Evolutionary conservation across 306 rosid genomes (phyloP).

Genomic region (Biancaea sappan): DNA sequence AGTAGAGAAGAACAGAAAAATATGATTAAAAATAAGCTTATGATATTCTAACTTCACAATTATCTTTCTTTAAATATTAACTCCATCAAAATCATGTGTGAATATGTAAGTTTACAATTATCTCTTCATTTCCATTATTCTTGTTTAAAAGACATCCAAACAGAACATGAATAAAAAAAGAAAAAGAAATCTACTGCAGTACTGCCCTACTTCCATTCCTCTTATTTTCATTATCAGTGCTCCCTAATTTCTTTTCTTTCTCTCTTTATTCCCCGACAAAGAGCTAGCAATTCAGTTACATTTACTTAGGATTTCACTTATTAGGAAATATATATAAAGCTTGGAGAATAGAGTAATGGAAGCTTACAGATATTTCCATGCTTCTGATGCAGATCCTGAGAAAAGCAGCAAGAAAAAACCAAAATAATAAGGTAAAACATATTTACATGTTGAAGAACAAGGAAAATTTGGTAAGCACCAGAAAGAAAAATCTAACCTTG

Average conservation of each 20-base stretch:
- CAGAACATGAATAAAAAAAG: neutral
- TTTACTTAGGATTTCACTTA: neutral
- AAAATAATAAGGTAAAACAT: neutral
- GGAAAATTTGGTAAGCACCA: neutral
- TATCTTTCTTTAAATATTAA: neutral
- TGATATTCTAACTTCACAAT: neutral
- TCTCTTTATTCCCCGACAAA: neutral
- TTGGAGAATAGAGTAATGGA: neutral
- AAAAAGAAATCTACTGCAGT: neutral
- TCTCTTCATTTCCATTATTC: neutral
- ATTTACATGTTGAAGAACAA: neutral
- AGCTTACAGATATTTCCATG: neutral
- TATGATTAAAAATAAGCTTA: neutral
- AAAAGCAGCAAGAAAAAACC: slow-evolving; percentile 19
- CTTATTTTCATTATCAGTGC: neutral
- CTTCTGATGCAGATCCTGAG: slow-evolving; percentile 49
- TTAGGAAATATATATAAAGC: neutral
- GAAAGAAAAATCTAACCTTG: slow-evolving; percentile 43
- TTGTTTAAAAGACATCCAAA: slow-evolving; percentile 1
- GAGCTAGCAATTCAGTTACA: neutral
- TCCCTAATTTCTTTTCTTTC: neutral
- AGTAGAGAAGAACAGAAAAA: neutral
- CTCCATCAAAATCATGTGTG: neutral
- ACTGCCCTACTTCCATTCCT: slow-evolving; percentile 26
- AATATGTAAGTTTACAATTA: neutral